phyloP scores from a whole-genome alignment of 768 basidiomycete genomes.

The Strobilomyces echinocephalus region DNA sequence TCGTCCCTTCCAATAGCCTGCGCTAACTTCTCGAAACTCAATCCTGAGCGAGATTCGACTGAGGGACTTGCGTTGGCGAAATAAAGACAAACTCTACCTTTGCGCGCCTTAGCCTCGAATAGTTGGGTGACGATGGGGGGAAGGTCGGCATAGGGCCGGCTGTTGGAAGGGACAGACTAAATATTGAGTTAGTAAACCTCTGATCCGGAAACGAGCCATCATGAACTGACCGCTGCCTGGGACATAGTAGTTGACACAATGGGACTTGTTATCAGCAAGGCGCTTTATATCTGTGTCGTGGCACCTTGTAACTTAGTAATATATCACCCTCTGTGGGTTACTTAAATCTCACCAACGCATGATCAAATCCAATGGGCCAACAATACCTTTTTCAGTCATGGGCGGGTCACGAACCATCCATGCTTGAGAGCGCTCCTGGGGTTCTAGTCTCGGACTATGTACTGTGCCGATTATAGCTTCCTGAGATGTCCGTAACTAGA shows the following conservation, averaged over 20 bases:
- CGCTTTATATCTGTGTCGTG: background rate
- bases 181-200: background rate
- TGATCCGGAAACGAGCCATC: background rate
- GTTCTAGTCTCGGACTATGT: constrained; percentile 3
- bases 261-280: background rate
- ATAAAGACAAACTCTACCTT: constrained; percentile 37
- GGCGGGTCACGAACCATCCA: background rate
- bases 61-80: background rate
- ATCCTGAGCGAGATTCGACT: constrained; percentile 34
- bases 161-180: constrained; percentile 42
- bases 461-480: background rate
- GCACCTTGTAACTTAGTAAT: constrained; percentile 1
- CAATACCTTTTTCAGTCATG: background rate
- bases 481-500: constrained; percentile 1
- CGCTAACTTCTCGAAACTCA: constrained; percentile 68
- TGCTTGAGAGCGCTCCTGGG: background rate
- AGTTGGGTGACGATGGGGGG: constrained; percentile 47
- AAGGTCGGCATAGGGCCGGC: constrained; percentile 44
- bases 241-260: constrained; percentile 30
- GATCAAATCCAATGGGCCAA: background rate
- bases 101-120: constrained; percentile 63
- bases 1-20: constrained; percentile 66
- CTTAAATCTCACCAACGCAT: constrained; percentile 5
- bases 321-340: constrained; percentile 10
- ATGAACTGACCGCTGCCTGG: constrained; percentile 32